Evolutionary conservation across 176 grass and related monocot species (phyloP), one percentile per base, ranked within the genome.

Genomic region (Saccharum officinarum): DNA sequence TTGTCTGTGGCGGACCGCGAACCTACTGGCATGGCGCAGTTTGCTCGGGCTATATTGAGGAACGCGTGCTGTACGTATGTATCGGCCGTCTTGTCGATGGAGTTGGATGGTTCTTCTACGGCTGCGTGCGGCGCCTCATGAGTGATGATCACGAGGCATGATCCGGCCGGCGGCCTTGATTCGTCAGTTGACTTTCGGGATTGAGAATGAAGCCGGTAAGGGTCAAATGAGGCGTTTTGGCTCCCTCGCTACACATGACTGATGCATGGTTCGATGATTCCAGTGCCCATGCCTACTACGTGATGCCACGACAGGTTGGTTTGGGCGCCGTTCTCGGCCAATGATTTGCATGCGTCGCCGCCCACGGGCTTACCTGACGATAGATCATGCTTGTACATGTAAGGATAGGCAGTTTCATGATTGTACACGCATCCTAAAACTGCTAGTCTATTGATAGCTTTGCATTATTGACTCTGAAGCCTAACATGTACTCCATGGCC

Each of bases 281-380:
- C 7, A 31, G 60, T 26, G 60, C 23, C 25, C 10, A 25, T 64
- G 59, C 23, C 8, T 60, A 30, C 25, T 3, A 23, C 77, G 77
- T 89, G 87, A 72, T 68, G 30, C 26, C 77, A 45, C 62, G 47
- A 40, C 44, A 46, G 45, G 73, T 83, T 68, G 37, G 71, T 83
- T 28, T 68, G 87, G 87, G 77, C 88, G 83, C 88, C 88, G 77
- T 31, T 85, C 77, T 60, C 63, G 62, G 45, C 14, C 9, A 85
- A 89, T 81, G 50, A 89, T 89, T 89, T 69, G n/a, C 15, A 6
- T 65, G 70, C 71, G 14, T 46, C 26, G 68, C 76, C 45, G 42
- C 44, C 44, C 71, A 50, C 44, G 50, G 82, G 40, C 80, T 30
- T 10, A 71, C 70, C 80, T 40, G 73, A 76, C 13, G 6, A 81